Percentiles rank a stretch among this genome's conserved stretches.
Conservation (phyloP, 352 stramenopile genomes). For the Detonula confervacea region DNA sequence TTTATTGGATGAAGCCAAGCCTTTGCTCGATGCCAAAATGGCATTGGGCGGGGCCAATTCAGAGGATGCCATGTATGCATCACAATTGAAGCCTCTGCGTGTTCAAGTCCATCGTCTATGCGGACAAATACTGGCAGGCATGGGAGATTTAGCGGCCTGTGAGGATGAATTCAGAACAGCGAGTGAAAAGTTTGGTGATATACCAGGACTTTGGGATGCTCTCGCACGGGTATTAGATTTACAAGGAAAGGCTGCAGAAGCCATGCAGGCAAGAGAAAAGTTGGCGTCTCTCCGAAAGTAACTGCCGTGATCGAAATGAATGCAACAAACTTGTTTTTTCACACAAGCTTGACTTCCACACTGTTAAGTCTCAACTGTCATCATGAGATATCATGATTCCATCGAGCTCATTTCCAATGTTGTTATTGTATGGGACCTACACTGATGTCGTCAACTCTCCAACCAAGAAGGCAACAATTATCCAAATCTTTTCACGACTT, state of each 20-base stretch:
- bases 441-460: too few relatives aligned
- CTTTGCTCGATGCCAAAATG: conserved; percentile 44
- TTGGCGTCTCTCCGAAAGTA: conserved; percentile 25
- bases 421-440: too few relatives aligned
- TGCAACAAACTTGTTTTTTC: background rate
- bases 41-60: conserved; percentile 22
- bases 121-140: conserved; percentile 54
- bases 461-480: background rate
- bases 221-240: conserved; percentile 58
- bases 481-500: conserved; percentile 22
- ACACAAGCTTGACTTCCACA: background rate
- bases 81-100: conserved; percentile 52
- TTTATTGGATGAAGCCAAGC: conserved; percentile 52
- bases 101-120: conserved; percentile 54
- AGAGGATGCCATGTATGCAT: conserved; percentile 39
- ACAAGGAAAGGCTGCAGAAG: conserved; percentile 61
- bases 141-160: conserved; percentile 47
- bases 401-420: background rate
- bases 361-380: background rate
- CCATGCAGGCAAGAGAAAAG: conserved; percentile 30
- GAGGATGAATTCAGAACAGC: conserved; percentile 60
- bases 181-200: conserved; percentile 52
- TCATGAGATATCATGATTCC: conserved; percentile 6
- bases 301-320: conserved; percentile 9
- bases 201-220: conserved; percentile 53